Evolutionary conservation across 176 grass and related monocot genomes (phyloP).

Genomic region (Hordeum marinum): DNA sequence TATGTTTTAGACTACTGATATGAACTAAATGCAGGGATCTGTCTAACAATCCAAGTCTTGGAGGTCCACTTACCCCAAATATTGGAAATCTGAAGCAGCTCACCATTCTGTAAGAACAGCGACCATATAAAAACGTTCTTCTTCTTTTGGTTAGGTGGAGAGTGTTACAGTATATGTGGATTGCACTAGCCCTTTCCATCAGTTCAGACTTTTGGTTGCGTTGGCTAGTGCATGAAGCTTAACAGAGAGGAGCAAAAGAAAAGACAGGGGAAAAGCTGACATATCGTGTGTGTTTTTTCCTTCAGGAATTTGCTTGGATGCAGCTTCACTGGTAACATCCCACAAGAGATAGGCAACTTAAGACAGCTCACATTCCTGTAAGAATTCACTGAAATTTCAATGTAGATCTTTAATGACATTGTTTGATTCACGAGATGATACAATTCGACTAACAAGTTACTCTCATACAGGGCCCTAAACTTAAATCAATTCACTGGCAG

Average conservation of each 20-base stretch:
- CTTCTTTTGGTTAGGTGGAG: not conserved
- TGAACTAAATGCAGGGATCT: slow-evolving; percentile 66
- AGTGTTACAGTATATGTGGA: too few relatives aligned
- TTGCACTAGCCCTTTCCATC: too few relatives aligned
- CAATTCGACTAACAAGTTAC: not conserved
- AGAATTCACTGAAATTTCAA: slow-evolving; percentile 21
- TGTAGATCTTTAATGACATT: slow-evolving; percentile 12
- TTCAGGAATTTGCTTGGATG: slow-evolving; percentile 82
- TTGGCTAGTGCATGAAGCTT: too few relatives aligned
- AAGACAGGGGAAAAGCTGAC: not conserved
- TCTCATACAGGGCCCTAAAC: slow-evolving; percentile 62
- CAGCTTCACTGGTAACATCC: slow-evolving; percentile 62
- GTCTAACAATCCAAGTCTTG: slow-evolving; percentile 53
- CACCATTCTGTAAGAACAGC: slow-evolving; percentile 57
- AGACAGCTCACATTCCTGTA: slow-evolving; percentile 71
- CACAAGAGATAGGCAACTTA: slow-evolving; percentile 60
- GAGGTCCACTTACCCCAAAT: slow-evolving; percentile 52
- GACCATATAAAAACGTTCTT: slow-evolving; percentile 18
- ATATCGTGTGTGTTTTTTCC: slow-evolving; percentile 2
- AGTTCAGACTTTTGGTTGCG: too few relatives aligned
- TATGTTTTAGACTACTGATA: slow-evolving; percentile 18
- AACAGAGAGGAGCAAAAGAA: not conserved
- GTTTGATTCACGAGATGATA: slow-evolving; percentile 18
- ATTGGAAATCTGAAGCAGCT: slow-evolving; percentile 84
- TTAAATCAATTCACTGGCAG: slow-evolving; percentile 72